Evolutionary conservation across 495 filamentous ascomycete genomes (phyloP).

Genomic region (Bacidia rubella): DNA sequence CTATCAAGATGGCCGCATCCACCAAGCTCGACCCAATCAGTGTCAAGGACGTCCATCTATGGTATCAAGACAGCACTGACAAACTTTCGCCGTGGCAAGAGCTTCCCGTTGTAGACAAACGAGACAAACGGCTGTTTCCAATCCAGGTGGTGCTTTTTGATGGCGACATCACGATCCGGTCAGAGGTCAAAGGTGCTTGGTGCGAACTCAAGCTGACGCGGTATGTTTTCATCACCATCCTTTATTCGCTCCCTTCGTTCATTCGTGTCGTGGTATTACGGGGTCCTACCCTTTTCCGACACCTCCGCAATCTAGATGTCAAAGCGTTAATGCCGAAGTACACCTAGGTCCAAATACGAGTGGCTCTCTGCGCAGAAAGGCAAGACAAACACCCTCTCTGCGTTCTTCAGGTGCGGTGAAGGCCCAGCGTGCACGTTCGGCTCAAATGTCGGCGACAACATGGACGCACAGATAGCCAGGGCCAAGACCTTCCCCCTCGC

Average conservation of each 20-base stretch:
- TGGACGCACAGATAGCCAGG: neutral
- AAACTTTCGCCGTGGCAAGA: neutral
- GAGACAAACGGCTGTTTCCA: too few relatives aligned
- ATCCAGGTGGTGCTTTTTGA: too few relatives aligned
- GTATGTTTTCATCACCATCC: neutral
- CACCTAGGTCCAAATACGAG: neutral
- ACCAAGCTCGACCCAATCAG: neutral
- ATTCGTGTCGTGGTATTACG: too few relatives aligned
- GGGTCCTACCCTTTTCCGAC: too few relatives aligned
- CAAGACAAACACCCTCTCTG: neutral
- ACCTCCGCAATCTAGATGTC: too few relatives aligned
- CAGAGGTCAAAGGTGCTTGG: neutral
- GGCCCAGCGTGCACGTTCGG: neutral
- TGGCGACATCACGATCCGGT: neutral
- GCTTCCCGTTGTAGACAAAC: neutral
- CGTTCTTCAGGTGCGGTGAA: neutral
- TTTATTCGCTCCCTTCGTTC: too few relatives aligned
- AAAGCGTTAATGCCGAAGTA: too few relatives aligned
- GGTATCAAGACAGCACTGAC: neutral
- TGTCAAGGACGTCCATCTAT: neutral
- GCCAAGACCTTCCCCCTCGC: neutral
- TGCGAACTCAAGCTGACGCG: neutral
- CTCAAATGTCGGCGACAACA: neutral
- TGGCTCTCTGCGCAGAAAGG: neutral
- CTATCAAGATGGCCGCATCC: neutral